Evolutionary conservation across 768 basidiomycete genomes (phyloP).

Genomic region (Naganishia randhawae): DNA sequence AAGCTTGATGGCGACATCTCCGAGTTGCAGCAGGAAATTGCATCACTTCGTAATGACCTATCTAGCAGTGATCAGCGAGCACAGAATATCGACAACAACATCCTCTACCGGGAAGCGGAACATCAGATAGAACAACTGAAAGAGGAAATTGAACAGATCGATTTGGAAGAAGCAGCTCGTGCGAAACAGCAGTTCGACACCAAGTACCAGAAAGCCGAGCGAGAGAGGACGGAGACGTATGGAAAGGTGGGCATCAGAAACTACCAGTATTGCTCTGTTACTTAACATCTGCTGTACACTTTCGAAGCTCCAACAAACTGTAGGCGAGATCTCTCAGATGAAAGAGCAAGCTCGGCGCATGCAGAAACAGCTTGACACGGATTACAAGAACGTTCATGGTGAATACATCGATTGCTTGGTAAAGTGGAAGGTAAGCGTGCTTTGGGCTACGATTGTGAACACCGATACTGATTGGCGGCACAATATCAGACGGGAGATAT

Average conservation of each 20-base stretch:
- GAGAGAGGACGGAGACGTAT: constrained; percentile 60
- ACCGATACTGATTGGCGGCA: not conserved
- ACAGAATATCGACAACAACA: constrained; percentile 63
- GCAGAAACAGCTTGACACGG: constrained; percentile 65
- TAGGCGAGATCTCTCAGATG: constrained; percentile 74
- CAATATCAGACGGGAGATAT: constrained; percentile 81
- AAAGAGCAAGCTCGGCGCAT: constrained; percentile 63
- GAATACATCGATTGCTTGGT: constrained; percentile 85
- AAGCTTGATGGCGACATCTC: constrained; percentile 48
- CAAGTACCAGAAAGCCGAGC: constrained; percentile 68
- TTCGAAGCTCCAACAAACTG: constrained; percentile 72
- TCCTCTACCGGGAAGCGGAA: constrained; percentile 67
- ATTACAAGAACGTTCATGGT: constrained; percentile 81
- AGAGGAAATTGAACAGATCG: constrained; percentile 66
- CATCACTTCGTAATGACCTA: constrained; percentile 29
- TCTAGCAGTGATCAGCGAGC: constrained; percentile 28
- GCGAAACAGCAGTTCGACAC: constrained; percentile 80
- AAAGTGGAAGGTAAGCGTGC: constrained; percentile 73
- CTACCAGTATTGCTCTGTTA: not conserved
- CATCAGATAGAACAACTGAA: constrained; percentile 66
- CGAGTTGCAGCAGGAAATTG: constrained; percentile 69
- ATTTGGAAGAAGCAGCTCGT: constrained; percentile 81
- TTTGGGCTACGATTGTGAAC: not conserved
- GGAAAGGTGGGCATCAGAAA: constrained; percentile 55
- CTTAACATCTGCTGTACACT: no score